phyloP scores from a whole-genome alignment of 352 stramenopile species.

The Pythium aquatile region DNA sequence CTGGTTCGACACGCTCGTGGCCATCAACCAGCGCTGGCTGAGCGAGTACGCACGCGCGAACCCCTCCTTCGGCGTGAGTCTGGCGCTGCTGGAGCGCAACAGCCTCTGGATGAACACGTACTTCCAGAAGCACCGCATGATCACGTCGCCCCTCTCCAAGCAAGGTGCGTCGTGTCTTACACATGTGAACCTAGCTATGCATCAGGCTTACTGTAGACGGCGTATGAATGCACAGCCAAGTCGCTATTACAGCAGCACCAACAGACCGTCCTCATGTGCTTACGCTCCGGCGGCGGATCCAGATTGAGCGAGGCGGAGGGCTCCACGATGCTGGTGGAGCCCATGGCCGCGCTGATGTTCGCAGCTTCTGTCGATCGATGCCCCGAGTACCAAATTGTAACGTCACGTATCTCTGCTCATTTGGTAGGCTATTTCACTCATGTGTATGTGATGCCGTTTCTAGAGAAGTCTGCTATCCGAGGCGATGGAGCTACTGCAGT shows the following conservation, averaged over 20 bases:
- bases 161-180: constrained; percentile 34
- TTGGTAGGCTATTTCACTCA: not conserved
- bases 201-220: not conserved
- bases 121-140: constrained; percentile 80
- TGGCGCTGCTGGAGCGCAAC: constrained; percentile 56
- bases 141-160: constrained; percentile 51
- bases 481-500: constrained; percentile 53
- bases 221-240: constrained; percentile 35
- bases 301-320: constrained; percentile 47
- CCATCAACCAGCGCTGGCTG: constrained; percentile 66
- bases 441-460: not conserved
- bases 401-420: not conserved
- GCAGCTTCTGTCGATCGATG: constrained; percentile 57
- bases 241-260: constrained; percentile 52
- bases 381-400: constrained; percentile 57
- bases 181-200: not conserved
- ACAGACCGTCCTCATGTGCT: constrained; percentile 36
- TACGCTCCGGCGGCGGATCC: constrained; percentile 31
- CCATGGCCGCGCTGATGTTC: constrained; percentile 64
- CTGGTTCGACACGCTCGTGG: constrained; percentile 53
- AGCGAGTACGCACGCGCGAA: constrained; percentile 55
- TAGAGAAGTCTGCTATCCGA: constrained; percentile 64
- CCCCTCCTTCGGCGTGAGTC: constrained; percentile 52
- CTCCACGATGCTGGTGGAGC: constrained; percentile 52
- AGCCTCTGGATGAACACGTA: constrained; percentile 81